A percentile compares a stretch with the other conserved stretches of the same genome.
phyloP scores from a whole-genome alignment of 495 filamentous ascomycete genomes.

The Neurospora terricola region DNA sequence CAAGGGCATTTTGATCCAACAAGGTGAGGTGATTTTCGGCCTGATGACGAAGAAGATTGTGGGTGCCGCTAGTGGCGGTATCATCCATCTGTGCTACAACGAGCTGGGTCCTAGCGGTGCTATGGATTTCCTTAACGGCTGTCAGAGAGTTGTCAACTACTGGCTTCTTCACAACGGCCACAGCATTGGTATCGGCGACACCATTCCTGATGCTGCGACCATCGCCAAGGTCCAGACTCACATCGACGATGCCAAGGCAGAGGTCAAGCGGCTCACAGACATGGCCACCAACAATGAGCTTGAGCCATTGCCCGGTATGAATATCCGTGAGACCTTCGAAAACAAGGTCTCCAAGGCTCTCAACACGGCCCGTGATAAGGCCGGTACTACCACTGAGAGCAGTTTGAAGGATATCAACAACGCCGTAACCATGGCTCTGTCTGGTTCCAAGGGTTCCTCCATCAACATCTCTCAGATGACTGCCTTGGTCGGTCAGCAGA shows the following conservation, averaged over 20 bases:
- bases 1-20: conserved; percentile 70
- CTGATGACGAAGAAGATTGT: conserved; percentile 89
- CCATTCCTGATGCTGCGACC: conserved; percentile 77
- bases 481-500: conserved; percentile 91
- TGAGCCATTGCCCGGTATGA: conserved; percentile 91
- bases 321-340: conserved; percentile 95
- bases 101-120: conserved; percentile 78
- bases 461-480: conserved; percentile 99
- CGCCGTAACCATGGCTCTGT: conserved; percentile 87
- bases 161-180: conserved; percentile 98
- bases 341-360: conserved; percentile 86
- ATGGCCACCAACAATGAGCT: conserved; percentile 75
- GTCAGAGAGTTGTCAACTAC: conserved; percentile 86
- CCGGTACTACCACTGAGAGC: conserved; percentile 81
- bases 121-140: conserved; percentile 90
- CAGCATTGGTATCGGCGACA: conserved; percentile 97
- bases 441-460: conserved; percentile 93
- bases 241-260: conserved; percentile 67
- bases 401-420: conserved; percentile 94
- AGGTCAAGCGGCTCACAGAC: conserved; percentile 62
- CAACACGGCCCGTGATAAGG: conserved; percentile 91
- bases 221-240: conserved; percentile 73
- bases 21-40: conserved; percentile 83
- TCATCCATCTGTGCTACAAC: conserved; percentile 94
- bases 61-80: conserved; percentile 74